phyloP scores from a whole-genome alignment of 257 asterid species.

The Nicotiana knightiana region DNA sequence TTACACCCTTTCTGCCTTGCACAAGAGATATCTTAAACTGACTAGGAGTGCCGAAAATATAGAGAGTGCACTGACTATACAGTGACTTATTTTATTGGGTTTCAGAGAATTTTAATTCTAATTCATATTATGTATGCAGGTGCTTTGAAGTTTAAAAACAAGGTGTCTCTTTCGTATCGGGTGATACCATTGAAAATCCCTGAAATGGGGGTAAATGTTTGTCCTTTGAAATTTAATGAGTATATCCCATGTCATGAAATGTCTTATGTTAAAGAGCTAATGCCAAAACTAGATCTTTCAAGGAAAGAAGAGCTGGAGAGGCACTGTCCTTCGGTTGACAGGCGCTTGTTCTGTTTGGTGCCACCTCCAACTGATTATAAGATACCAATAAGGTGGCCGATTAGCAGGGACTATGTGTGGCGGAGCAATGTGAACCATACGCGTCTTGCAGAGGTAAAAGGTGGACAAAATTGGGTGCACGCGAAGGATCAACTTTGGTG shows the following conservation, averaged over 20 bases:
- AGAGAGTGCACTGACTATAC: background rate
- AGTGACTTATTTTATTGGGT: background rate
- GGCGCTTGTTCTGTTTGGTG: conserved; percentile 78
- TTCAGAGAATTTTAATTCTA: background rate
- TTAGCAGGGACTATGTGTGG: conserved; percentile 86
- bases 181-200: conserved; percentile 48
- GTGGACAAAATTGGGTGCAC: conserved; percentile 96
- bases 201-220: conserved; percentile 61
- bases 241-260: conserved; percentile 84
- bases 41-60: background rate
- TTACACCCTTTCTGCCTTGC: background rate
- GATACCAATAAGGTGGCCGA: conserved; percentile 88
- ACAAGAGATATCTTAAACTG: background rate
- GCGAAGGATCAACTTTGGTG: conserved; percentile 74
- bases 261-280: conserved; percentile 60
- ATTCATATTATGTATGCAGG: conserved; percentile 29
- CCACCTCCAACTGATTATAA: conserved; percentile 92
- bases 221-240: conserved; percentile 73
- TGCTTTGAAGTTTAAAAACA: conserved; percentile 42
- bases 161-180: conserved; percentile 56
- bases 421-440: conserved; percentile 89
- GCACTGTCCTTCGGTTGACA: conserved; percentile 69
- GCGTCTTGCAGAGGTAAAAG: conserved; percentile 83
- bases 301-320: conserved; percentile 85
- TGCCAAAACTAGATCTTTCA: conserved; percentile 54